A percentile compares a stretch with the other conserved stretches of the same genome.
phyloP scores from a whole-genome alignment of 257 asterid genomes.

The Ajuga chamaepitys region DNA sequence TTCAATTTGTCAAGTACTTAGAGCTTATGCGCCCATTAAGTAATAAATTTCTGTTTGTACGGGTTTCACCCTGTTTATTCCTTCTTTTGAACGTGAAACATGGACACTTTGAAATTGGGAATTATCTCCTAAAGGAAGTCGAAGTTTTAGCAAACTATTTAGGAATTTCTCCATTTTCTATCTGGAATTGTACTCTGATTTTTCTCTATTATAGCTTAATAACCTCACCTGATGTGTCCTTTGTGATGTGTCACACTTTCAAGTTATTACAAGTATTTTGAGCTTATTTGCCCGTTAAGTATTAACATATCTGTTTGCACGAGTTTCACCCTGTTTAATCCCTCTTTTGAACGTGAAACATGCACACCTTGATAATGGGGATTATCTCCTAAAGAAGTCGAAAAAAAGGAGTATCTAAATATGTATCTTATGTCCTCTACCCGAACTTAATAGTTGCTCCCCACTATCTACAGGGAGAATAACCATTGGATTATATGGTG shows the following conservation, averaged over 20 bases:
- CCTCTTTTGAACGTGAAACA: background rate
- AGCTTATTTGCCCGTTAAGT: background rate
- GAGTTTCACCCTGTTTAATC: background rate
- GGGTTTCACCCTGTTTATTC: background rate
- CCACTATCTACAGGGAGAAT: conserved; percentile 66
- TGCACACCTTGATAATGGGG: background rate
- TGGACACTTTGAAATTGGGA: background rate
- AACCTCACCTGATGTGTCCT: background rate
- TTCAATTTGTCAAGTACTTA: background rate
- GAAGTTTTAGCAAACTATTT: no score
- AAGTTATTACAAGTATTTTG: background rate
- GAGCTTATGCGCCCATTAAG: background rate
- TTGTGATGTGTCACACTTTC: background rate
- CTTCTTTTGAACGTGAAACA: background rate
- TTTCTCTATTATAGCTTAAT: background rate
- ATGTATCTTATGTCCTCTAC: background rate
- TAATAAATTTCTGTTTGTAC: background rate
- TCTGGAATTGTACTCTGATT: background rate
- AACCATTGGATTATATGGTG: conserved; percentile 80
- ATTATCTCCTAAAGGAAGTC: background rate
- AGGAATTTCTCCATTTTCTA: background rate
- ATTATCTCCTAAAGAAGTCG: background rate
- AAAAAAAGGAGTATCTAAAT: background rate
- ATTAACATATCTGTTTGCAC: background rate
- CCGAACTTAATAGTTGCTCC: conserved; percentile 8